Evolutionary conservation across 2,329 filamentous ascomycete species (phyloP).

Genomic region (Penicillium fuscoglaucum): DNA sequence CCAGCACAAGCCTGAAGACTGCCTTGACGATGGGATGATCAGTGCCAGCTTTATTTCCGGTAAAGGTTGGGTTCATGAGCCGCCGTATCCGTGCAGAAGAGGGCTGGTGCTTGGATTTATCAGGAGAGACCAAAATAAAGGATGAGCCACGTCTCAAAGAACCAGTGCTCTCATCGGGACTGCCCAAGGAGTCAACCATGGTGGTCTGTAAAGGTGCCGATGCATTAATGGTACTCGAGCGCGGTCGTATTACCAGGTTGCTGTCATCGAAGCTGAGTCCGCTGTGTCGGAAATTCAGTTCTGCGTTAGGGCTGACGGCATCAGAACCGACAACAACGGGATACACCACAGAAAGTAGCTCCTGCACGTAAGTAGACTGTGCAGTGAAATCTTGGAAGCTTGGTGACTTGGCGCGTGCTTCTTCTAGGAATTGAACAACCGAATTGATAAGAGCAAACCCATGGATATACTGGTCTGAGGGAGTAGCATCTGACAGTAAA

Average conservation of each 20-base stretch:
- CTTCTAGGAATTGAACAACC: constrained; percentile 74
- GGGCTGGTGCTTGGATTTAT: constrained; percentile 59
- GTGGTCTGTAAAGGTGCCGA: constrained; percentile 71
- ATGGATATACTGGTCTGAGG: constrained; percentile 12
- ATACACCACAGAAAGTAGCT: constrained; percentile 77
- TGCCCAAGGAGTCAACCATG: constrained; percentile 55
- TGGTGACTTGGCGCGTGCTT: constrained; percentile 73
- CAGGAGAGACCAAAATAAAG: constrained; percentile 81
- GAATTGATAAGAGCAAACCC: constrained; percentile 64
- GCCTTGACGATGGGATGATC: constrained; percentile 73
- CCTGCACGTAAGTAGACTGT: constrained; percentile 76
- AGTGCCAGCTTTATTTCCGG: constrained; percentile 48
- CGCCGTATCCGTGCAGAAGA: constrained; percentile 65
- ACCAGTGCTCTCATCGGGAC: constrained; percentile 53
- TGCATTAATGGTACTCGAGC: constrained; percentile 55
- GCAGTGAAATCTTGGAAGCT: constrained; percentile 81
- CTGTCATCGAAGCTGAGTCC: constrained; percentile 80
- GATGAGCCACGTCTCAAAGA: constrained; percentile 80
- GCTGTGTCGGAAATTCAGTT: constrained; percentile 80
- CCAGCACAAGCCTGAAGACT: constrained; percentile 73
- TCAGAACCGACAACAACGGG: constrained; percentile 86
- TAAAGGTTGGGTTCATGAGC: constrained; percentile 60
- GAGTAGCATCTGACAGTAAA: constrained; percentile 8
- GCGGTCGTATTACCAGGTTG: constrained; percentile 78
- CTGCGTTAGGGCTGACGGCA: constrained; percentile 76